These are phyloP conservation scores for Gelatoporia subvermispora DNA, from an alignment of 768 basidiomycete species.

Conservation along the genomic window DNA sequence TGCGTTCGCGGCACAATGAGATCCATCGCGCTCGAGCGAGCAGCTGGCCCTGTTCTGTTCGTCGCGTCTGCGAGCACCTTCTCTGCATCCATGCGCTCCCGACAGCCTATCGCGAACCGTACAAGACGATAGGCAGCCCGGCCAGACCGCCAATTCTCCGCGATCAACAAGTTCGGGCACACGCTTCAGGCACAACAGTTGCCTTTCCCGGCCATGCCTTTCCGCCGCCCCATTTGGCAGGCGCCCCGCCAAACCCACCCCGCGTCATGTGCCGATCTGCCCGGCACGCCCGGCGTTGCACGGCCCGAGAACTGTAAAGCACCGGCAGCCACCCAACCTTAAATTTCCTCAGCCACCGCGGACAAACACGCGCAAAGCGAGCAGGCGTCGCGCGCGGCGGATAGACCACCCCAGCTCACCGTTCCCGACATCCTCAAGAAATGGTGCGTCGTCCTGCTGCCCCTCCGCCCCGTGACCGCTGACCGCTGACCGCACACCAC, in stretches of 20 bases:
- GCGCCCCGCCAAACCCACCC: background rate
- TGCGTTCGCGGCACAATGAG: background rate
- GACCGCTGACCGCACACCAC: background rate
- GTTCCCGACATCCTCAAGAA: slow-evolving; percentile 62
- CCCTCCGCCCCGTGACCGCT: slow-evolving; percentile 4
- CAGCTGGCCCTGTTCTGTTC: too few relatives aligned
- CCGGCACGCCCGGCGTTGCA: slow-evolving; percentile 16
- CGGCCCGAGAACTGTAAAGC: slow-evolving; percentile 34
- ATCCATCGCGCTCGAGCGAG: background rate
- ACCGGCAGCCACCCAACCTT: slow-evolving; percentile 56
- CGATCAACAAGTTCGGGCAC: background rate
- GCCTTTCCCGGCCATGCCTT: slow-evolving; percentile 6
- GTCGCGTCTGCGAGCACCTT: too few relatives aligned
- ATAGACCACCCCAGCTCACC: slow-evolving; percentile 42
- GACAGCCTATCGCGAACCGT: too few relatives aligned
- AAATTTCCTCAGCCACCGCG: slow-evolving; percentile 34
- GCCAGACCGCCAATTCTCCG: too few relatives aligned
- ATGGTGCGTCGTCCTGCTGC: slow-evolving; percentile 44
- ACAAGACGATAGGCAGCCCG: too few relatives aligned
- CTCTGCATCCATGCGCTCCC: too few relatives aligned
- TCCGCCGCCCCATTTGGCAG: background rate
- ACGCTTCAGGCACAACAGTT: slow-evolving; percentile 6
- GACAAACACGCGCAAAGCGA: slow-evolving; percentile 33
- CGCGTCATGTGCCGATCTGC: slow-evolving; percentile 2
- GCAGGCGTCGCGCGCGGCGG: slow-evolving; percentile 18